Percentiles rank a stretch among this genome's conserved stretches.
phyloP scores from a whole-genome alignment of 352 stramenopile species.

The Pythium utonaiense region DNA sequence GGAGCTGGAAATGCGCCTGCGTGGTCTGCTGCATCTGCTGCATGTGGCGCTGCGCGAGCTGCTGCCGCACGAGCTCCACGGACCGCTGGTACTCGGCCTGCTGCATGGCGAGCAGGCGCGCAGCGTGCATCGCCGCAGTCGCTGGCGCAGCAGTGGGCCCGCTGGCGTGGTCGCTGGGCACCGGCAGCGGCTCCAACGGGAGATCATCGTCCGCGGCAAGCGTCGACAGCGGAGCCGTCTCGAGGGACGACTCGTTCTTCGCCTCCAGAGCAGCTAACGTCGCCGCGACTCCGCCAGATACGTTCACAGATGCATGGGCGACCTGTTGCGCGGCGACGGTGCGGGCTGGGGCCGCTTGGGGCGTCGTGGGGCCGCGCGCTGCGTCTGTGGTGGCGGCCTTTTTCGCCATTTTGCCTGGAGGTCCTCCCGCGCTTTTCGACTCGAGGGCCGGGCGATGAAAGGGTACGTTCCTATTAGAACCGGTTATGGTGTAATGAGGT shows the following conservation, averaged over 20 bases:
- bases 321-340: not conserved
- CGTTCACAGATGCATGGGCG: not conserved
- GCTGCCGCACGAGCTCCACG: conserved; percentile 36
- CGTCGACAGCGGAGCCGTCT: not conserved
- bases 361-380: conserved; percentile 10
- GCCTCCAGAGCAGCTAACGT: not conserved
- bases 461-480: conserved; percentile 6
- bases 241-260: not conserved
- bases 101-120: conserved; percentile 31
- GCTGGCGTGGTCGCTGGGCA: not conserved
- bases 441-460: not conserved
- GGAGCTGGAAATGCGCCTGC: conserved; percentile 22
- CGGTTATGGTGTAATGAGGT: not conserved
- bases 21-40: conserved; percentile 27
- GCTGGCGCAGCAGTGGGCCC: not conserved
- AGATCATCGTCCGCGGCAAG: not conserved
- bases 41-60: conserved; percentile 35
- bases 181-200: not conserved
- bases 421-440: conserved; percentile 2
- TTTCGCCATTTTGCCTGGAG: conserved; percentile 15
- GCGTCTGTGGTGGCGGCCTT: conserved; percentile 2
- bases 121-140: conserved; percentile 12
- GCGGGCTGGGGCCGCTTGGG: conserved; percentile 1
- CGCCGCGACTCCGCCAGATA: not conserved
- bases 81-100: conserved; percentile 36